phyloP scores from a whole-genome alignment of 768 basidiomycete species.

The Hygrophorus pudorinus region DNA sequence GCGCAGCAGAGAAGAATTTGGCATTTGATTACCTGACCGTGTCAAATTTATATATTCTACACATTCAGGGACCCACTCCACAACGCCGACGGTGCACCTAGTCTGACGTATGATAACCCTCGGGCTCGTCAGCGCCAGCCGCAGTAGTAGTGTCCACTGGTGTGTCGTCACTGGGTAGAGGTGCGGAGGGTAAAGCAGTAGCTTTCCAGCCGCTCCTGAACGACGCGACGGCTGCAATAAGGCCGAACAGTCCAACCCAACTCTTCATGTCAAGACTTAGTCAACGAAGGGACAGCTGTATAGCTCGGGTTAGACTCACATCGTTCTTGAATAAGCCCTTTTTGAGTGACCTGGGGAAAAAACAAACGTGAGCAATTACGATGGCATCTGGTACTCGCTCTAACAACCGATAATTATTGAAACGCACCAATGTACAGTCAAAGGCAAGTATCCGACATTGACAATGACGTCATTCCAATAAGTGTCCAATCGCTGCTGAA shows the following conservation, averaged over 20 bases:
- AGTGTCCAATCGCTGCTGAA: slow-evolving; percentile 51
- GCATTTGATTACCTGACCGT: too few species aligned
- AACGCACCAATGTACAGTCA: slow-evolving; percentile 78
- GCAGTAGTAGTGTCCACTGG: background rate
- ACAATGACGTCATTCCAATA: slow-evolving; percentile 64
- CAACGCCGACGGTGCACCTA: too few species aligned
- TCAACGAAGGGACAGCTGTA: background rate
- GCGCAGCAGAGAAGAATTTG: too few species aligned
- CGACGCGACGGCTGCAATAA: slow-evolving; percentile 45
- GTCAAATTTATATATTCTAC: too few species aligned
- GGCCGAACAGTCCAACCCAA: slow-evolving; percentile 32
- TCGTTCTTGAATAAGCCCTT: slow-evolving; percentile 58
- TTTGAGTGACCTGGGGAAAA: slow-evolving; percentile 47
- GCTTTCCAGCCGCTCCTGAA: slow-evolving; percentile 69
- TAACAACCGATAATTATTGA: too few species aligned
- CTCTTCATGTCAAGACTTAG: slow-evolving; percentile 13
- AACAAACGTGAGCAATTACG: background rate
- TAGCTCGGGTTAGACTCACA: slow-evolving; percentile 26
- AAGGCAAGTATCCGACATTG: slow-evolving; percentile 69
- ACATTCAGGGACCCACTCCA: too few species aligned
- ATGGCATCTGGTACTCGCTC: background rate
- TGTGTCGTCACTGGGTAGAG: background rate
- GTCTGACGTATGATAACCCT: too few species aligned
- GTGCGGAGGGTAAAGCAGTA: slow-evolving; percentile 34
- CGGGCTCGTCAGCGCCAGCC: too few species aligned